Percentiles rank a stretch among this genome's conserved stretches.
These are phyloP conservation scores for Cyphellophora europaea DNA, from an alignment of 2,329 filamentous ascomycete genomes.

Conservation along the genomic window DNA sequence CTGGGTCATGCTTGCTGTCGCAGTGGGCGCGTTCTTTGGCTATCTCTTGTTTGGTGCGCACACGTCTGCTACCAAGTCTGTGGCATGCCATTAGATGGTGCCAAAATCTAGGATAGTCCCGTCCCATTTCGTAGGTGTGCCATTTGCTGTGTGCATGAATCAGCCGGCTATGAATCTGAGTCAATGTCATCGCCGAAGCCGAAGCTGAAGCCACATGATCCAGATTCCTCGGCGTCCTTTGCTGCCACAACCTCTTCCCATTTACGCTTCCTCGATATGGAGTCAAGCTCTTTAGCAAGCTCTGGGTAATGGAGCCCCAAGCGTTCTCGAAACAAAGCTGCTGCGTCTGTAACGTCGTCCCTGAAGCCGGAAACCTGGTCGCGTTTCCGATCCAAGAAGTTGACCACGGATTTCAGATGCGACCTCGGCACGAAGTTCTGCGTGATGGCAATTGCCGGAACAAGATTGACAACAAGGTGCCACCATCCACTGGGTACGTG, in stretches of 20 bases:
- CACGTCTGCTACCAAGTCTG: constrained; percentile 67
- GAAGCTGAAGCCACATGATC: constrained; percentile 48
- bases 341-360: constrained; percentile 61
- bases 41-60: constrained; percentile 71
- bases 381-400: constrained; percentile 70
- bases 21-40: constrained; percentile 78
- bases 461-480: constrained; percentile 87
- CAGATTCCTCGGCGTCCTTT: constrained; percentile 32
- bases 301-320: constrained; percentile 56
- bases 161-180: constrained; percentile 33
- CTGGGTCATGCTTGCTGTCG: constrained; percentile 90
- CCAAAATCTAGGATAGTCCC: not conserved
- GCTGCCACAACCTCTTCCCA: constrained; percentile 69
- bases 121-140: not conserved
- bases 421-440: constrained; percentile 85
- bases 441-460: constrained; percentile 76
- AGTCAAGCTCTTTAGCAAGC: constrained; percentile 46
- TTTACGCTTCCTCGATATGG: constrained; percentile 60
- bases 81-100: constrained; percentile 69
- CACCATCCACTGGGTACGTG: constrained; percentile 95
- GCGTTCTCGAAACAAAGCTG: constrained; percentile 62
- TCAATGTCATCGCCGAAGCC: constrained; percentile 52
- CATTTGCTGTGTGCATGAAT: constrained; percentile 1
- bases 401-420: constrained; percentile 64
- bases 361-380: constrained; percentile 84